These are phyloP conservation scores for Sclerotinia nivalis DNA, from an alignment of 2,329 filamentous ascomycete species.

Conservation along the genomic window DNA sequence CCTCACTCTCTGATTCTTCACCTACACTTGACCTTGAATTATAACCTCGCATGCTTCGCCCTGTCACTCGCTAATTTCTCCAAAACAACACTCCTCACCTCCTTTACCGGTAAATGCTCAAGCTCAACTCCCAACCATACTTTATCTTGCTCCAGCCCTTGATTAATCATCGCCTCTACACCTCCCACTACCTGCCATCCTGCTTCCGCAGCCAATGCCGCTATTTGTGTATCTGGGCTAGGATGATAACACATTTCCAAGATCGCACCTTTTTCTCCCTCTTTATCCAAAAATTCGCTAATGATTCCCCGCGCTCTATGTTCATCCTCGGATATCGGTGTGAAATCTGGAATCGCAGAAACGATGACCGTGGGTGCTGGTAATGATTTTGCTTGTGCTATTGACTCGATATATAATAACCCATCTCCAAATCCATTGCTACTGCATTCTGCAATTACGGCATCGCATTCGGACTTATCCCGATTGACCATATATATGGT, in stretches of 20 bases:
- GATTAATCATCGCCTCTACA: constrained; percentile 40
- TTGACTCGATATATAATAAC: constrained; percentile 61
- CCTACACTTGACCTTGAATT: background rate
- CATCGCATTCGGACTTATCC: constrained; percentile 64
- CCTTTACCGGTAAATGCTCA: constrained; percentile 55
- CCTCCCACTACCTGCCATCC: constrained; percentile 38
- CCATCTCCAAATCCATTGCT: constrained; percentile 59
- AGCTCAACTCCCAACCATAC: constrained; percentile 59
- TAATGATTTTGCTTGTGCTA: constrained; percentile 59
- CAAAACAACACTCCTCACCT: constrained; percentile 57
- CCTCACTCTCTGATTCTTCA: too few relatives aligned
- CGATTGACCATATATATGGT: constrained; percentile 78
- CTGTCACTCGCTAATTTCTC: constrained; percentile 25
- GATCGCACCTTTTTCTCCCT: constrained; percentile 35
- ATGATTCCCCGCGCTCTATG: constrained; percentile 52
- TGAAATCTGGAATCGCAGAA: constrained; percentile 73
- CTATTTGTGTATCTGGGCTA: constrained; percentile 35
- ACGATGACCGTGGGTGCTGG: constrained; percentile 67
- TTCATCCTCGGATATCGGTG: constrained; percentile 66
- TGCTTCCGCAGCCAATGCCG: constrained; percentile 25
- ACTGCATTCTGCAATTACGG: constrained; percentile 65
- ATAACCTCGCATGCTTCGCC: background rate
- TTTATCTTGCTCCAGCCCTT: constrained; percentile 39
- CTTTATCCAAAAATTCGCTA: constrained; percentile 44
- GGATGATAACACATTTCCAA: constrained; percentile 42